A percentile compares a stretch with the other conserved stretches of the same genome.
These are phyloP conservation scores for Pleurostoma richardsiae DNA, from an alignment of 2,329 filamentous ascomycete genomes.

Conservation along the genomic window DNA sequence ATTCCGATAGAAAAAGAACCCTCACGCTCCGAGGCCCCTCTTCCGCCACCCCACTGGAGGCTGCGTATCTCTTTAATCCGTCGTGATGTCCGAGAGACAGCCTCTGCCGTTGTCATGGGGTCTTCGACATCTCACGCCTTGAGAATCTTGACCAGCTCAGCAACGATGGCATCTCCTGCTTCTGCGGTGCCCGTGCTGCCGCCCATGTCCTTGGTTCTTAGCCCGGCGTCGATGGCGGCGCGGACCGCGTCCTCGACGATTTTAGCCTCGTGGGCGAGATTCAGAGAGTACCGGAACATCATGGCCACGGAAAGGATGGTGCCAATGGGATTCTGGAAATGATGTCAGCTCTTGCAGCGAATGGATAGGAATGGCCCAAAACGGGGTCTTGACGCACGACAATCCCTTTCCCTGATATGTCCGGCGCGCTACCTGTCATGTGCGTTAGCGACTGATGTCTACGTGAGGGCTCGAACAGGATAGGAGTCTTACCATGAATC, in stretches of 20 bases:
- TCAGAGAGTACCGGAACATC: constrained; percentile 4
- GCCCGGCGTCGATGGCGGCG: constrained; percentile 1
- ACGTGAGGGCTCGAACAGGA: not conserved
- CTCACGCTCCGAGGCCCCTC: constrained; percentile 4
- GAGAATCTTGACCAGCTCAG: constrained; percentile 4
- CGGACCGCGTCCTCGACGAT: constrained; percentile 1
- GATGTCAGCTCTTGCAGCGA: constrained; percentile 7
- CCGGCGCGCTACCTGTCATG: constrained; percentile 4
- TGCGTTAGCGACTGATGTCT: constrained; percentile 5
- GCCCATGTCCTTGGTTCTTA: constrained; percentile 3
- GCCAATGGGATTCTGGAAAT: constrained; percentile 1
- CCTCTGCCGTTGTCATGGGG: not conserved
- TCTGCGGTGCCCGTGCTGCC: constrained; percentile 2
- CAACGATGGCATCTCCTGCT: constrained; percentile 2
- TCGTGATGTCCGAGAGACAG: constrained; percentile 2
- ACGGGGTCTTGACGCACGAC: constrained; percentile 5
- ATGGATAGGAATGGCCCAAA: constrained; percentile 8
- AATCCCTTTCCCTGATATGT: constrained; percentile 4
- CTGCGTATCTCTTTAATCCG: constrained; percentile 3
- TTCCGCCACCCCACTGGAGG: constrained; percentile 2
- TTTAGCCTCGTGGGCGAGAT: constrained; percentile 1
- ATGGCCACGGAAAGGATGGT: constrained; percentile 1
- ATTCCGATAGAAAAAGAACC: not conserved
- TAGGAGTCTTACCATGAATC: constrained; percentile 4
- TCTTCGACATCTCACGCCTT: constrained; percentile 3